A percentile compares a stretch with the other conserved stretches of the same genome.
Conservation (phyloP, 1,139 yeast genomes). For the Debaryomycetaceae sp. region DNA sequence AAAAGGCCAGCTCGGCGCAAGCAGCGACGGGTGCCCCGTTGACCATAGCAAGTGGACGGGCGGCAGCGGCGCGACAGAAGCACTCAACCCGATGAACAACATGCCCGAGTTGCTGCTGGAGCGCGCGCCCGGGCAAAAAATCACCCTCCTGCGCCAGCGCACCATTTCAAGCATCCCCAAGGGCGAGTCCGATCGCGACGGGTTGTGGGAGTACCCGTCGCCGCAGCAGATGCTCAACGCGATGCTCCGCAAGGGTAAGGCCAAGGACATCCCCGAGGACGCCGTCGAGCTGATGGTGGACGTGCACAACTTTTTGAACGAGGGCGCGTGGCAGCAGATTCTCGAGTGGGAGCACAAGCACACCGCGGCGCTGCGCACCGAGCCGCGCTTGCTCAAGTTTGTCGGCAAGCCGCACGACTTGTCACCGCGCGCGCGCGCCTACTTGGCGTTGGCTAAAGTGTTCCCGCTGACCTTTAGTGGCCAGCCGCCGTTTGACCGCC, state of each 20-base stretch:
- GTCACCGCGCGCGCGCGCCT: conserved; percentile 82
- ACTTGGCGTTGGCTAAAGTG: conserved; percentile 58
- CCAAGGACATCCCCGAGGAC: conserved; percentile 81
- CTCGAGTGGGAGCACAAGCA: conserved; percentile 77
- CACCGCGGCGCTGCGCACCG: conserved; percentile 46
- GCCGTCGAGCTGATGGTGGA: conserved; percentile 97
- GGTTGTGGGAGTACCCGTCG: conserved; percentile 97
- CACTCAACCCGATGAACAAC: conserved; percentile 75
- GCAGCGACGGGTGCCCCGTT: no score
- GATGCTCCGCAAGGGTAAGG: conserved; percentile 90
- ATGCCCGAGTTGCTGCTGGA: conserved; percentile 77
- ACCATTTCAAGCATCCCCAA: conserved; percentile 84
- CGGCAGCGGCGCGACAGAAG: no score
- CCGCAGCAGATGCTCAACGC: conserved; percentile 99
- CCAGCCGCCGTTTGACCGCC: conserved; percentile 94
- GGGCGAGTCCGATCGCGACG: conserved; percentile 60
- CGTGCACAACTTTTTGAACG: conserved; percentile 93
- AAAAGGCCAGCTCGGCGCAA: no score
- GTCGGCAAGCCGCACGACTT: conserved; percentile 89
- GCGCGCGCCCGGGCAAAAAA: conserved; percentile 75
- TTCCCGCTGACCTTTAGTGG: conserved; percentile 72
- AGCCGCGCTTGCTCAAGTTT: conserved; percentile 78
- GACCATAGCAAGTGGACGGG: conserved; percentile 16
- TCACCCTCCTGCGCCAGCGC: conserved; percentile 76
- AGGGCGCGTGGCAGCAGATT: conserved; percentile 97